Evolutionary conservation across 495 filamentous ascomycete genomes (phyloP).

Genomic region (Penicillium longicatenatum): DNA sequence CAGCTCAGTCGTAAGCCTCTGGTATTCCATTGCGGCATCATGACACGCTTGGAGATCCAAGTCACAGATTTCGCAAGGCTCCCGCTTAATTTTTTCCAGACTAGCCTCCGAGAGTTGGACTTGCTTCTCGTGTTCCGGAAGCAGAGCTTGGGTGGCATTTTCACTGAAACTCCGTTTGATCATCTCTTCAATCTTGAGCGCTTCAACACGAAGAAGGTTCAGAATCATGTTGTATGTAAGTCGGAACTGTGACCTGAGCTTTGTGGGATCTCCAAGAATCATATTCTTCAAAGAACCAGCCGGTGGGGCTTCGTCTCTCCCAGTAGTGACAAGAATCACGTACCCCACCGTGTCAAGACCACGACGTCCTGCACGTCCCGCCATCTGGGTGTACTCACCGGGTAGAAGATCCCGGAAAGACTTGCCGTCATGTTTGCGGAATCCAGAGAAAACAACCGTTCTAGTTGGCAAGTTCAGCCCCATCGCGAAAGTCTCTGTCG

Average conservation of each 20-base stretch:
- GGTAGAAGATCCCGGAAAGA: conserved; percentile 87
- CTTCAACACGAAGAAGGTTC: conserved; percentile 92
- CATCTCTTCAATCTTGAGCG: conserved; percentile 99
- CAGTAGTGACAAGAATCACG: conserved; percentile 87
- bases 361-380: conserved; percentile 88
- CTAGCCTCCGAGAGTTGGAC: conserved; percentile 92
- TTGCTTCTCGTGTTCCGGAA: conserved; percentile 93
- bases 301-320: conserved; percentile 86
- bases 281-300: conserved; percentile 78
- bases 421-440: conserved; percentile 92
- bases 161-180: conserved; percentile 99
- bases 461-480: conserved; percentile 93
- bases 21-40: conserved; percentile 75
- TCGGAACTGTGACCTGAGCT: conserved; percentile 92
- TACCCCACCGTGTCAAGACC: conserved; percentile 90
- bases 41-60: conserved; percentile 77
- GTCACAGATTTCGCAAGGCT: conserved; percentile 82
- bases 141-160: conserved; percentile 93
- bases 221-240: conserved; percentile 99
- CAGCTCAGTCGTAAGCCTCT: conserved; percentile 70
- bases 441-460: conserved; percentile 97
- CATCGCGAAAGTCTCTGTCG: conserved; percentile 99
- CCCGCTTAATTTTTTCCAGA: conserved; percentile 83
- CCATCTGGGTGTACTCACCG: conserved; percentile 99
- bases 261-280: conserved; percentile 95